Evolutionary conservation across 1,284 basidiomycete genomes (phyloP).

Genomic region (Xerocomus minutiporus): DNA sequence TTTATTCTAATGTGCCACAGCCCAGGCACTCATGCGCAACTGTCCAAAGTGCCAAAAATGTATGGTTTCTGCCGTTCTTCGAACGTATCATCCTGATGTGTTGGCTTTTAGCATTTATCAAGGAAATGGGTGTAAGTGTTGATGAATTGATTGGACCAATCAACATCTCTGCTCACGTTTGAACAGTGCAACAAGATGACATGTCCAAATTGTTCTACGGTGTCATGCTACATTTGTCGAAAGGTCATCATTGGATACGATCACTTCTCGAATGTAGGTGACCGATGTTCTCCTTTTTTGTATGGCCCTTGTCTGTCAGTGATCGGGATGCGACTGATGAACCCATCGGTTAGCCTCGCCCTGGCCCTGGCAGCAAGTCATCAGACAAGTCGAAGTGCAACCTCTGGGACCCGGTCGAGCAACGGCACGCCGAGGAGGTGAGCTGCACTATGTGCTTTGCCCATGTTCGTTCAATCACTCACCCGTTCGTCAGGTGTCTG

Average conservation of each 20-base stretch:
- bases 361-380: constrained; percentile 13
- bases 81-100: not conserved
- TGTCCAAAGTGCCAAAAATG: constrained; percentile 78
- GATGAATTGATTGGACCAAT: not conserved
- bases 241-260: constrained; percentile 69
- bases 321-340: constrained; percentile 4
- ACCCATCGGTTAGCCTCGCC: constrained; percentile 16
- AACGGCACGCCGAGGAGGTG: constrained; percentile 64
- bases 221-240: constrained; percentile 79
- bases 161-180: not conserved
- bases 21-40: constrained; percentile 75
- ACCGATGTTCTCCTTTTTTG: constrained; percentile 2
- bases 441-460: constrained; percentile 6
- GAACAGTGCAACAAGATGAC: constrained; percentile 77
- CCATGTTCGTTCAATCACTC: not conserved
- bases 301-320: not conserved
- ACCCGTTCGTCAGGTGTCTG: constrained; percentile 49
- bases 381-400: constrained; percentile 47
- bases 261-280: constrained; percentile 63
- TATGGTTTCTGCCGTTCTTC: constrained; percentile 29
- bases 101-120: constrained; percentile 60
- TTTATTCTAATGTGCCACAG: constrained; percentile 34
- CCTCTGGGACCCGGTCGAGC: constrained; percentile 68
- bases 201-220: constrained; percentile 62
- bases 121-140: constrained; percentile 60